Percentiles rank a stretch among this genome's conserved stretches.
phyloP scores from a whole-genome alignment of 164 flowering plant species.

The Nymphaea colorata region DNA sequence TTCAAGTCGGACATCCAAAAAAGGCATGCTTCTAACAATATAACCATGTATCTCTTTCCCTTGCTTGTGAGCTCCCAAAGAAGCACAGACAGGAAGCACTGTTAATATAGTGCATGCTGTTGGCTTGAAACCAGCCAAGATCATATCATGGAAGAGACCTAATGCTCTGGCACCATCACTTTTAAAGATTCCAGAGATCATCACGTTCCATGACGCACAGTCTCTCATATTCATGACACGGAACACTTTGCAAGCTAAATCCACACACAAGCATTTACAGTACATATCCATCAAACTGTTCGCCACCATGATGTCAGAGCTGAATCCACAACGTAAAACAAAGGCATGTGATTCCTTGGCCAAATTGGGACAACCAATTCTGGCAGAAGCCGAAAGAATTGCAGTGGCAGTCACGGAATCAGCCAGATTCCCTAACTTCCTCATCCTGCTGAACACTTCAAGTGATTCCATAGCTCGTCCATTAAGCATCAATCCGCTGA shows the following conservation, averaged over 20 bases:
- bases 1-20: not conserved
- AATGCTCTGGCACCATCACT: not conserved
- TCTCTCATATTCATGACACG: not conserved
- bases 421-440: not conserved
- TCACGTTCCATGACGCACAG: slow-evolving; percentile 4
- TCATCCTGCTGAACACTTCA: not conserved
- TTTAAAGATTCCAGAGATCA: not conserved
- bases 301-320: not conserved
- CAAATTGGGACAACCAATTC: not conserved
- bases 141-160: not conserved
- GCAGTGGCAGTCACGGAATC: not conserved
- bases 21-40: not conserved
- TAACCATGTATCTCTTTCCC: not conserved
- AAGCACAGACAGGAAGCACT: slow-evolving; percentile 2
- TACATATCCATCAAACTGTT: not conserved
- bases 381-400: not conserved
- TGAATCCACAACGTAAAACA: not conserved
- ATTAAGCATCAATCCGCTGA: not conserved
- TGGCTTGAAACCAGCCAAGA: not conserved
- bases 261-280: not conserved
- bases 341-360: slow-evolving; percentile 1
- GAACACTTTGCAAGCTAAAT: not conserved
- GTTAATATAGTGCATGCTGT: not conserved
- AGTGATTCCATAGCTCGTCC: not conserved
- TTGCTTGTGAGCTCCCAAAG: not conserved